Evolutionary conservation across 176 grass and related monocot genomes (phyloP), one percentile per base, ranked within the genome.

Genomic region (Oryza nivara): DNA sequence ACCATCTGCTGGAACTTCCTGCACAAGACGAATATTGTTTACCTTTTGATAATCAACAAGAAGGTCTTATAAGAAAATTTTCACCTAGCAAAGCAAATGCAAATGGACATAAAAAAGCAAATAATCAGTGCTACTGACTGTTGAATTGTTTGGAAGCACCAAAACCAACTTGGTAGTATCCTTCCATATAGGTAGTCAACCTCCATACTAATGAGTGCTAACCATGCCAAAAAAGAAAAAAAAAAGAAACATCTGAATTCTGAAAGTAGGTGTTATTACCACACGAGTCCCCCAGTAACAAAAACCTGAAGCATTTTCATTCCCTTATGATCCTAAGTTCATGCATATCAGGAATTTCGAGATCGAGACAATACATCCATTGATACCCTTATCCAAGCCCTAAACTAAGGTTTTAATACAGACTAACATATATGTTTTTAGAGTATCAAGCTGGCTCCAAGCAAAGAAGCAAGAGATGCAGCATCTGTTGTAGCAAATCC

Each of bases 1-100:
- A 23, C 35, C 74, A 45, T 80, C 88, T 80, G 68, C 79, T 85
- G 92, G 81, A 97, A 90, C 51, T 97, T 43, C 89, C 92, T 94
- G 81, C 22, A 86, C 32, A 88, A 82, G 17, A 79, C 28, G 47
- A 82, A 77, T 80, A 83, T 14, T n/a, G 40, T 48, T 35, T 35
- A 35, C 34, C 61, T 74, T 51, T 35, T 68, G 76, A 84, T 47
- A 80, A 43, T 52, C 70, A 52, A 40, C 20, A 26, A 26, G 25
- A 82, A 38, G 47, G 67, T 80, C 63, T 40, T 84, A 3, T 11
- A 28, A 23, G 46, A 38, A 3, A 76, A 63, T 46, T 26, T 79
- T 74, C 19, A 56, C 23, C 7, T 16, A 67, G 20, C 43, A 83
- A 83, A 66, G 67, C 34, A 66, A 78, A 73, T 56, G 61, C 44